Evolutionary conservation across 2,329 filamentous ascomycete species (phyloP).

Genomic region (Claviceps capensis): DNA sequence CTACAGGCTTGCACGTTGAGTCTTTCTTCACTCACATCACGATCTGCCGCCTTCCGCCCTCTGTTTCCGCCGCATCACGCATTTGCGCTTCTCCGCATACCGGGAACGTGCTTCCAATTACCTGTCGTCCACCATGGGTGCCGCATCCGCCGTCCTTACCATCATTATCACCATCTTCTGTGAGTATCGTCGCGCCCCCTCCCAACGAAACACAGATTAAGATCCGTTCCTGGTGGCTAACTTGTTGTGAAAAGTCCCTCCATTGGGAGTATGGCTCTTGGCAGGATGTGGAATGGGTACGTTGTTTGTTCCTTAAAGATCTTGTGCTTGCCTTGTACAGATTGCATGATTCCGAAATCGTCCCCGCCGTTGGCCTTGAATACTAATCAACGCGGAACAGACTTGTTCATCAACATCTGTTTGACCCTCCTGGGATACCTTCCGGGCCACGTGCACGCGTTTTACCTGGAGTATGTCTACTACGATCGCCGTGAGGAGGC

Average conservation of each 20-base stretch:
- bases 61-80: too few relatives aligned
- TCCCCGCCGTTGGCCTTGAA: conserved; percentile 5
- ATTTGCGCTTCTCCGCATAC: too few relatives aligned
- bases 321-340: too few relatives aligned
- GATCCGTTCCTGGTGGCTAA: conserved; percentile 9
- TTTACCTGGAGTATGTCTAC: conserved; percentile 74
- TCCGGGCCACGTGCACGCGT: conserved; percentile 67
- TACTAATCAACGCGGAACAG: conserved; percentile 16
- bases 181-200: conserved; percentile 17
- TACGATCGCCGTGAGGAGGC: conserved; percentile 58
- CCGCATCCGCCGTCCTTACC: conserved; percentile 32
- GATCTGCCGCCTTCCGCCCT: too few relatives aligned
- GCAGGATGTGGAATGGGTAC: conserved; percentile 47
- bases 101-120: not conserved
- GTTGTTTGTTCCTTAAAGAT: conserved; percentile 6
- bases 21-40: too few relatives aligned
- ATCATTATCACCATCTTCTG: conserved; percentile 39
- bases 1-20: too few relatives aligned
- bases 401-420: conserved; percentile 53
- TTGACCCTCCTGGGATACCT: conserved; percentile 58
- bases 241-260: conserved; percentile 39
- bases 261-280: conserved; percentile 48
- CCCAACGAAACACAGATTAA: not conserved
- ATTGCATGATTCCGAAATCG: too few relatives aligned
- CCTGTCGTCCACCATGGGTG: conserved; percentile 31